Evolutionary conservation across 2,329 filamentous ascomycete genomes (phyloP), one percentile per base, ranked within the genome.

Genomic region (Thermomyces lanuginosus): DNA sequence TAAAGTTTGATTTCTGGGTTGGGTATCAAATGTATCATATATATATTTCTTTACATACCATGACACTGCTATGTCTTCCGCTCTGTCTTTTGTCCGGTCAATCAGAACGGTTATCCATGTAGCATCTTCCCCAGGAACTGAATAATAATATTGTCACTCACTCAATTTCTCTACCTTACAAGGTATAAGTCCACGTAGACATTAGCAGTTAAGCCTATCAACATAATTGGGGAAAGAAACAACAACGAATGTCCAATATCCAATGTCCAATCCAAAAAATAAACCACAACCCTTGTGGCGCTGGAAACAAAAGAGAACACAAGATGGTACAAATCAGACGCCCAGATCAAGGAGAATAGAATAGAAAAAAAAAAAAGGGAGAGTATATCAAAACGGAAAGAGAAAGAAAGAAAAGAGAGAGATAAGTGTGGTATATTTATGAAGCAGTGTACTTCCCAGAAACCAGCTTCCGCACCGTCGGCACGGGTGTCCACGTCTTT

Each of bases 401-500:
- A 12, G 9, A 32, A 9, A 24, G 11, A 24, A 9, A 9, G 16
- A 15, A 24, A 14, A 5, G 8, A 9, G 8, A 10, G 12, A 4
- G 15, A 16, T 24, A 31, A 6, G 19, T 14, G 22, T 16, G 16
- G 13, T 18, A 17, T 27, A 16, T 20, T 16, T 12, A 60, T 28
- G 45, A 41, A 28, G 69, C 68, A 41, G 79, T 69, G 49, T 89
- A 92, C 53, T 75, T 78, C 24, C 80, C 81, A 44, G 70, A 74
- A 13, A 78, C 64, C 37, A 89, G 49, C 55, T 75, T 84, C 51
- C 69, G 69, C 28, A 64, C 56, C 4, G 67, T 61, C 7, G 71
- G 68, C 19, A 91, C 66, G 21, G 72, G 66, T 15, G 66, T 64
- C 82, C 81, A 92, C 16, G 33, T 53, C 24, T 47, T 42, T 11